These are phyloP conservation scores for Populus hybrid DNA, from an alignment of 441 rosid genomes.

Conservation along the genomic window DNA sequence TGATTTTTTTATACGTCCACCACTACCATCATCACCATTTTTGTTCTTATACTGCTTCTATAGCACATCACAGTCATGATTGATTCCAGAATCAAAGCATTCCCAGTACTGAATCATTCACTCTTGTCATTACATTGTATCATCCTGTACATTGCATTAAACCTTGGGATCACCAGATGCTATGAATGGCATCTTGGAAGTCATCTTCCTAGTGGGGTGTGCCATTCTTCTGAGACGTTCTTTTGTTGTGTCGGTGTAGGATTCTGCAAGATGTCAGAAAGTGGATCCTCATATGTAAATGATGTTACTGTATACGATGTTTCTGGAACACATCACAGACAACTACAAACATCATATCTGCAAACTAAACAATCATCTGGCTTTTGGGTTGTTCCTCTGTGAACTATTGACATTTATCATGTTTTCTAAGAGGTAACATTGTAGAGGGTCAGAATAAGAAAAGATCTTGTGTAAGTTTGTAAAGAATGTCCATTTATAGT, in stretches of 20 bases:
- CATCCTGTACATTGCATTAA: background rate
- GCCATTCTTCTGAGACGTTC: background rate
- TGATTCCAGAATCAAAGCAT: background rate
- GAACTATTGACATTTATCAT: background rate
- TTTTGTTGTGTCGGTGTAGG: background rate
- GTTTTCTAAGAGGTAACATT: background rate
- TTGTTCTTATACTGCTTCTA: too few species aligned
- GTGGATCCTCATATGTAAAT: background rate
- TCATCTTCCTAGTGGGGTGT: background rate
- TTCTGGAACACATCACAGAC: background rate
- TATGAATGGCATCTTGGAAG: background rate
- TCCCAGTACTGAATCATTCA: background rate
- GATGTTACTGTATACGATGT: background rate
- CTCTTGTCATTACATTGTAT: background rate
- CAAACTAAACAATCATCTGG: background rate
- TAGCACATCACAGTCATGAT: background rate
- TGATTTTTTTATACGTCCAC: background rate
- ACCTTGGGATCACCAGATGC: background rate
- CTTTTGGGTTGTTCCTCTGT: background rate
- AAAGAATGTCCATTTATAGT: background rate
- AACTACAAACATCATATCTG: background rate
- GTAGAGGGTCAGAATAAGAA: too few species aligned
- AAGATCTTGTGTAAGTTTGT: background rate
- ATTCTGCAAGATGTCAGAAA: background rate
- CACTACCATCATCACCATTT: background rate